Conservation (phyloP, 1,284 basidiomycete species). For the Ustilago xerochloae region DNA sequence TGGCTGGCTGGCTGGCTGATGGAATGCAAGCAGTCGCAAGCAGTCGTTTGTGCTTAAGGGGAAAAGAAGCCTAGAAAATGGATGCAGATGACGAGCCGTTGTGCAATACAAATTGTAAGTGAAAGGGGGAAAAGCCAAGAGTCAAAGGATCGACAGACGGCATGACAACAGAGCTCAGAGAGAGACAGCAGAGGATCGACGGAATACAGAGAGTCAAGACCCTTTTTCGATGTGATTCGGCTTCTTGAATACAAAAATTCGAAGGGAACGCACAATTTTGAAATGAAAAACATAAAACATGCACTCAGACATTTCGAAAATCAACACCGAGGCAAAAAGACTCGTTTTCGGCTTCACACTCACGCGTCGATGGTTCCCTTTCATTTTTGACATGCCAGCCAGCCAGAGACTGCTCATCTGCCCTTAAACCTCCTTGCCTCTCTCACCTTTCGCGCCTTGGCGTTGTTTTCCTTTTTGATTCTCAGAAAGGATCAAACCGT, state of each 20-base stretch:
- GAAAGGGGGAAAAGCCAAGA: background rate
- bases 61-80: background rate
- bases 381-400: background rate
- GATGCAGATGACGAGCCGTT: background rate
- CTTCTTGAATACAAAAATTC: too few species aligned
- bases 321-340: background rate
- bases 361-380: too few species aligned
- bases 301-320: background rate
- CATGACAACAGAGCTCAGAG: background rate
- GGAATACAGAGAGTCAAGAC: too few species aligned
- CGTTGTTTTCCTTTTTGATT: too few species aligned
- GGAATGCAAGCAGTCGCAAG: background rate
- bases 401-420: background rate
- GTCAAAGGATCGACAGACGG: background rate
- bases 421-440: background rate
- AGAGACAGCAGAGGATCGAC: too few species aligned
- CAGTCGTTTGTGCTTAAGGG: background rate
- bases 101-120: background rate
- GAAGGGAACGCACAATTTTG: background rate
- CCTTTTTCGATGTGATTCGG: too few species aligned
- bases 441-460: background rate
- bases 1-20: background rate
- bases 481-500: too few species aligned
- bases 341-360: background rate
- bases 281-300: background rate